phyloP scores from a whole-genome alignment of 179 eudicot genomes.

The Heliamphora pulchella region DNA sequence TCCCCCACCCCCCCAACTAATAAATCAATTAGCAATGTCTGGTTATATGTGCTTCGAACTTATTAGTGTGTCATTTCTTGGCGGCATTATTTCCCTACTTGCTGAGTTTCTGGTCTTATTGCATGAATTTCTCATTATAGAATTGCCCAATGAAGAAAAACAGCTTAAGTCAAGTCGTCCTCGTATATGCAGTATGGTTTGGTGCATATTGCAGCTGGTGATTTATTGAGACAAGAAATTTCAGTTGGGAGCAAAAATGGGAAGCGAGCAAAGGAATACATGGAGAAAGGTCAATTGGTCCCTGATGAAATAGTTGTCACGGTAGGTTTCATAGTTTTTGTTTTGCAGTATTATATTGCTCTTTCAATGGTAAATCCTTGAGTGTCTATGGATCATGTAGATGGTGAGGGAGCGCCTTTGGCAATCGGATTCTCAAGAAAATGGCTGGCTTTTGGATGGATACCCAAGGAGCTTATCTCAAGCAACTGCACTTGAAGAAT shows the following conservation, averaged over 20 bases:
- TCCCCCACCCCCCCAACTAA: too few species aligned
- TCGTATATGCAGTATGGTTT: constrained; percentile 79
- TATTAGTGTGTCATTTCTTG: constrained; percentile 3
- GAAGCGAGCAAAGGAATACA: constrained; percentile 70
- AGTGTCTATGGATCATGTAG: constrained; percentile 30
- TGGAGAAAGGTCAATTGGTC: constrained; percentile 94
- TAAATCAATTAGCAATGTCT: not conserved
- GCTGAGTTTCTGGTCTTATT: constrained; percentile 7
- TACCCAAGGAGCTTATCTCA: constrained; percentile 95
- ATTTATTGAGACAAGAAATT: constrained; percentile 76
- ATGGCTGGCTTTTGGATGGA: constrained; percentile 99
- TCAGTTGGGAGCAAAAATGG: constrained; percentile 88
- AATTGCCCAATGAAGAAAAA: constrained; percentile 34
- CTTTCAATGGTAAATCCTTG: constrained; percentile 13
- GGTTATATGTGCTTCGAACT: constrained; percentile 4
- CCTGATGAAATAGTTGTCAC: constrained; percentile 92
- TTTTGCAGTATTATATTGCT: constrained; percentile 10
- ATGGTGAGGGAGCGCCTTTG: constrained; percentile 90
- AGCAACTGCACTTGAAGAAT: constrained; percentile 74
- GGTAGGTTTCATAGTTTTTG: constrained; percentile 36
- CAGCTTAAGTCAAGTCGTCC: constrained; percentile 44
- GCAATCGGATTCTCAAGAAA: constrained; percentile 73
- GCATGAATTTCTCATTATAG: constrained; percentile 26
- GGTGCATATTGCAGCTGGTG: constrained; percentile 97
- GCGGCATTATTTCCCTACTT: not conserved